A percentile compares a stretch with the other conserved stretches of the same genome.
Conservation (phyloP, 1,284 basidiomycete genomes). For the Cryptococcus sp. region DNA sequence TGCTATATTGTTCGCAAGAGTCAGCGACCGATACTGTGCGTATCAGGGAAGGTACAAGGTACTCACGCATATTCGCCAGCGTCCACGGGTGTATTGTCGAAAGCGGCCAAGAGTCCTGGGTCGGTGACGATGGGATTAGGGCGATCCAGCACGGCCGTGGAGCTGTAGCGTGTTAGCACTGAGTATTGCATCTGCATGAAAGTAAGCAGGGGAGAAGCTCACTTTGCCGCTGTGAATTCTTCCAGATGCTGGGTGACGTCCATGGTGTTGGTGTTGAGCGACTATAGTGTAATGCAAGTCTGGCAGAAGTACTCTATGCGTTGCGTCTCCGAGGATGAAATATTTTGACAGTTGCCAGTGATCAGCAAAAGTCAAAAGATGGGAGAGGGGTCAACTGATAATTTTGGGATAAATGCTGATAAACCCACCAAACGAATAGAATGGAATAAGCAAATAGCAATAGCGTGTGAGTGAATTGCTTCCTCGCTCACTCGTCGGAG, state of each 20-base stretch:
- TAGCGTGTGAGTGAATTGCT: background rate
- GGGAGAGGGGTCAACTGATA: constrained; percentile 17
- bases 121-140: constrained; percentile 81
- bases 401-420: constrained; percentile 20
- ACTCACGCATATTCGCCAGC: constrained; percentile 72
- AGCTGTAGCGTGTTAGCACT: constrained; percentile 26
- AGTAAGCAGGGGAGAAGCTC: constrained; percentile 13
- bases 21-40: constrained; percentile 1
- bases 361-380: constrained; percentile 9
- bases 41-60: background rate
- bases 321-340: background rate
- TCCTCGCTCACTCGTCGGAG: constrained; percentile 6
- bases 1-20: constrained; percentile 52
- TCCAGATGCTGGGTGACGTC: constrained; percentile 48
- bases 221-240: constrained; percentile 44
- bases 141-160: constrained; percentile 64
- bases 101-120: constrained; percentile 77
- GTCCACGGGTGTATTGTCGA: constrained; percentile 84
- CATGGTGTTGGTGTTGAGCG: constrained; percentile 24
- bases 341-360: background rate
- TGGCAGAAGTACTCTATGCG: background rate
- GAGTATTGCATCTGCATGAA: background rate
- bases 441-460: background rate
- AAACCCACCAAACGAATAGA: constrained; percentile 7
- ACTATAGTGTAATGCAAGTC: background rate